A percentile compares a stretch with the other conserved stretches of the same genome.
Conservation (phyloP, 176 grass and related monocot species). For the Oryza longistaminata region DNA sequence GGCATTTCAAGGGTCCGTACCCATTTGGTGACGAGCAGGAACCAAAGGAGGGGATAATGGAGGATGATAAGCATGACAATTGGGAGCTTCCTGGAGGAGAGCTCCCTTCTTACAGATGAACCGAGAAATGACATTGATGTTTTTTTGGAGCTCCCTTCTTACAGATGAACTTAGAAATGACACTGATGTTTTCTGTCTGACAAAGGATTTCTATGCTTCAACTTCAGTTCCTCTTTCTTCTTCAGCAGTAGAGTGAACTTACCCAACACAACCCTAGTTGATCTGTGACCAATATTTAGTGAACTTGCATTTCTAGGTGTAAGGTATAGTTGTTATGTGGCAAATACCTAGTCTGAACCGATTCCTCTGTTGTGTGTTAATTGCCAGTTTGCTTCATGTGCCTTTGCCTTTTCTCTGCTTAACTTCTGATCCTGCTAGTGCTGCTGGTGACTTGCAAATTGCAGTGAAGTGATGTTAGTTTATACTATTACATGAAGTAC, state of each 20-base stretch:
- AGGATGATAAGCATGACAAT: conserved; percentile 44
- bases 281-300: background rate
- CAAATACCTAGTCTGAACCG: background rate
- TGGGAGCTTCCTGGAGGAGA: conserved; percentile 52
- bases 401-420: background rate
- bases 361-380: background rate
- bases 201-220: background rate
- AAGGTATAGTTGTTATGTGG: background rate
- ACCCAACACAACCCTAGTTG: background rate
- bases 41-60: background rate
- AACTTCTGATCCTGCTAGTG: background rate
- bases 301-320: background rate
- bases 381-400: background rate
- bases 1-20: conserved; percentile 48
- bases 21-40: conserved; percentile 24
- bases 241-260: background rate
- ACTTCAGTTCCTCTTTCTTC: background rate
- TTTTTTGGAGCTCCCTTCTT: background rate
- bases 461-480: too few relatives aligned
- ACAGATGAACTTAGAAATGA: too few relatives aligned
- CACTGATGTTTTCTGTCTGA: too few relatives aligned
- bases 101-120: conserved; percentile 46
- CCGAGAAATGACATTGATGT: background rate
- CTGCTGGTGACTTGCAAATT: background rate
- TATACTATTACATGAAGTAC: background rate